Evolutionary conservation across 495 filamentous ascomycete genomes (phyloP).

Genomic region (Penicillium cataractarum): DNA sequence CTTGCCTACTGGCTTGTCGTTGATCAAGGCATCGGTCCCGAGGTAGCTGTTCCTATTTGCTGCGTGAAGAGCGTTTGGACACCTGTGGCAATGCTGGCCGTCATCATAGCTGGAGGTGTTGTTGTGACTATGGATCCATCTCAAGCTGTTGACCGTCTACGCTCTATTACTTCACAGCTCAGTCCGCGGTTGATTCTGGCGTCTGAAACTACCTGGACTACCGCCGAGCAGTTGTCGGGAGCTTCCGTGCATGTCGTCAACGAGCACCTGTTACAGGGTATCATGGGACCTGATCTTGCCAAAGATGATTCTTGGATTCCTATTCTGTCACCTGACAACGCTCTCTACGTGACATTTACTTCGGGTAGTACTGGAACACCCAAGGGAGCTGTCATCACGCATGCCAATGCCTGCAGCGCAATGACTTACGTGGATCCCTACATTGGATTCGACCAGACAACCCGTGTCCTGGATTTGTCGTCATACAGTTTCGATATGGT

Average conservation of each 20-base stretch:
- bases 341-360: constrained; percentile 61
- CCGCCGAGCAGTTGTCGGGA: not conserved
- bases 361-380: constrained; percentile 80
- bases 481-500: constrained; percentile 30
- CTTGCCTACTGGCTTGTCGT: constrained; percentile 4
- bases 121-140: constrained; percentile 1
- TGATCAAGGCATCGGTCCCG: not conserved
- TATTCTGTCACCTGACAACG: not conserved
- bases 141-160: constrained; percentile 6
- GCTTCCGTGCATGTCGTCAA: not conserved
- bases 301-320: not conserved
- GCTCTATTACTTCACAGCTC: constrained; percentile 32
- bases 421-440: constrained; percentile 12
- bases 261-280: constrained; percentile 28
- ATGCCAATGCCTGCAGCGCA: constrained; percentile 58
- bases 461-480: constrained; percentile 23
- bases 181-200: constrained; percentile 45
- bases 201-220: not conserved
- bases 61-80: constrained; percentile 13
- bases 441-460: constrained; percentile 33
- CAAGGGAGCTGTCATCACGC: constrained; percentile 77
- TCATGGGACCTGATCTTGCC: constrained; percentile 18
- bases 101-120: constrained; percentile 8
- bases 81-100: constrained; percentile 7
- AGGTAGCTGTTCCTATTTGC: constrained; percentile 3